Evolutionary conservation across 1,284 basidiomycete genomes (phyloP).

Genomic region (Cutaneotrichosporon sp.): DNA sequence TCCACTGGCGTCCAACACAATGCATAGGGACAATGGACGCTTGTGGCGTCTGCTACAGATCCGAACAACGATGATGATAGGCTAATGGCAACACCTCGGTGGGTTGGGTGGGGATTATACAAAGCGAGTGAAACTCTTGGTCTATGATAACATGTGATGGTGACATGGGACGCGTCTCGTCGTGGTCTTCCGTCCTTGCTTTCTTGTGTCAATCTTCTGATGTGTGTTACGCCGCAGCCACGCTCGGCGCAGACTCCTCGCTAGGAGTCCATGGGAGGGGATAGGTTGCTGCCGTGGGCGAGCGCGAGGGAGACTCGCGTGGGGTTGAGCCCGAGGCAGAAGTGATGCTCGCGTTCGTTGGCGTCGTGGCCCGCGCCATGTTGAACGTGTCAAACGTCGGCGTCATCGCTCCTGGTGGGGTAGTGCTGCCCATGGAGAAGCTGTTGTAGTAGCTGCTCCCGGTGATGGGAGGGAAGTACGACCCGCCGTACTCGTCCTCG

Average conservation of each 20-base stretch:
- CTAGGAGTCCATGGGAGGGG: not conserved
- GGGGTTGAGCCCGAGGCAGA: slow-evolving; percentile 13
- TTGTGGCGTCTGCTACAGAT: not conserved
- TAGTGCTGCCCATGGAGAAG: slow-evolving; percentile 6
- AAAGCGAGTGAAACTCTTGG: not conserved
- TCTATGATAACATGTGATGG: not conserved
- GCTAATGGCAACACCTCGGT: not conserved
- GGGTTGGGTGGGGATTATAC: not conserved
- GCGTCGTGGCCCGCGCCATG: not conserved
- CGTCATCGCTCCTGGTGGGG: slow-evolving; percentile 4
- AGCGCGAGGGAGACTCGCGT: slow-evolving; percentile 11
- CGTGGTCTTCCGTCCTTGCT: not conserved
- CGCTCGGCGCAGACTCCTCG: not conserved
- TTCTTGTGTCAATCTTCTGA: not conserved
- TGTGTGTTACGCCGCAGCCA: not conserved
- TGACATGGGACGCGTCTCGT: not conserved
- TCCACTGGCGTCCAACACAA: not conserved
- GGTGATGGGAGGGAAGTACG: slow-evolving; percentile 23
- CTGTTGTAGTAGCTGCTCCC: slow-evolving; percentile 25
- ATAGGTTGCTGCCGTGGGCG: not conserved
- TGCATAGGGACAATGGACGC: slow-evolving; percentile 6
- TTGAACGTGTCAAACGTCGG: slow-evolving; percentile 5
- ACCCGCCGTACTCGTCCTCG: slow-evolving; percentile 11
- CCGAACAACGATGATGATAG: slow-evolving; percentile 4
- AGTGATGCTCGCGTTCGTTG: slow-evolving; percentile 3